Evolutionary conservation across 1,139 yeast genomes (phyloP), one percentile per base, ranked within the genome.

Genomic region (Candida sp.): DNA sequence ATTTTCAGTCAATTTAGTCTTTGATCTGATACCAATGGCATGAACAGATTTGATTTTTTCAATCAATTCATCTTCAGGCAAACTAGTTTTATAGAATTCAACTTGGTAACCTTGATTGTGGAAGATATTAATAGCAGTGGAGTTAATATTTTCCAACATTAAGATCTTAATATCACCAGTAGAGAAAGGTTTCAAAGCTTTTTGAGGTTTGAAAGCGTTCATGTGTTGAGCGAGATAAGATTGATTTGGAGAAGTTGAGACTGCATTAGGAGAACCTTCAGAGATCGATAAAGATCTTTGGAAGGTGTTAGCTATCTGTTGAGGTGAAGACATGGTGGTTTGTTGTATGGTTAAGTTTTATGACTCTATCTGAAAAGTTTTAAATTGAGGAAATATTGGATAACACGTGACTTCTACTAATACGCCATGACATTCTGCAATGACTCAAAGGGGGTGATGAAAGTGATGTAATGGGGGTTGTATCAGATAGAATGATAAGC

Each of bases 1-100:
- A 49, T 81, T 83, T 55, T 81, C 85, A 34, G 93, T 88, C 60
- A 93, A 77, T 66, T 84, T 87, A 45, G 99, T 93, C 75, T 95
- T 93, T 49, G 98, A 91, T 75, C 99, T 87, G 61, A 93, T 91
- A 70, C 99, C 99, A 63, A 93, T 83, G 49, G 97, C 99, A 63
- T 93, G 98, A 41, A 90, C 97, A 55, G 87, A 90, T 63, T 80
- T 79, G 66, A 93, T 93, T 69, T 90, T 93, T 71, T 89, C 97
- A 60, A 95, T 88, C 64, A 93, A 81, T 68, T 91, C 97, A 9
- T 84, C 97, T 69, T 93, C 98, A 35, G 90, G 86, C 54, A 93
- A 73, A 9, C 97, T 87, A 44, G 93, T 75, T 73, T 90, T 93
- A 75, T 85, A 82, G 69, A 87, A 89, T 64, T 93, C 99, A 41